phyloP scores from a whole-genome alignment of 2,329 filamentous ascomycete species.

The Penicillium sp. region DNA sequence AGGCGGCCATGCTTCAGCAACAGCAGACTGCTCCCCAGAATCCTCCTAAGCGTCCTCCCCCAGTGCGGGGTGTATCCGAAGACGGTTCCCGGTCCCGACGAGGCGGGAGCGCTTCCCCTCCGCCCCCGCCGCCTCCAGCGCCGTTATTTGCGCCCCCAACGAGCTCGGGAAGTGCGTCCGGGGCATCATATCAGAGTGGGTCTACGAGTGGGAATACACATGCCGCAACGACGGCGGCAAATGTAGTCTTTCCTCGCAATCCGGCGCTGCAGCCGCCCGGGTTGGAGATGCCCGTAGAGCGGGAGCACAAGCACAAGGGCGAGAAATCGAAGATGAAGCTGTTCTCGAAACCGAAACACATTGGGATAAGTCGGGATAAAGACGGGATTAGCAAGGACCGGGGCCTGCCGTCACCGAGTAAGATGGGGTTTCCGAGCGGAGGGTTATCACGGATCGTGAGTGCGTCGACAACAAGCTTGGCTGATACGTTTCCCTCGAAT shows the following conservation, averaged over 20 bases:
- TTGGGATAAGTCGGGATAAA: conserved; percentile 53
- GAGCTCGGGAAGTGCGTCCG: conserved; percentile 40
- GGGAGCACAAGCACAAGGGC: conserved; percentile 53
- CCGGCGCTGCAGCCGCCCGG: conserved; percentile 31
- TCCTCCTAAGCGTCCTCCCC: no score
- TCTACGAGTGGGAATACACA: no score
- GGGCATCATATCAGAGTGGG: no score
- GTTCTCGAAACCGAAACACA: conserved; percentile 59
- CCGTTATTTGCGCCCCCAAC: no score
- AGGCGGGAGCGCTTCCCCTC: conserved; percentile 30
- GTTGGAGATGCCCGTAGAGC: conserved; percentile 29
- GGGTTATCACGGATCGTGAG: conserved; percentile 50
- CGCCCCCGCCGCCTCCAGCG: conserved; percentile 7
- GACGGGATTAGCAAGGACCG: conserved; percentile 44
- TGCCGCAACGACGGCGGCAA: conserved; percentile 56
- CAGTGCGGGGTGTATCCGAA: no score
- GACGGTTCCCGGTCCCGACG: conserved; percentile 21
- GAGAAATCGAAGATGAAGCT: conserved; percentile 64
- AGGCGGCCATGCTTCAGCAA: conserved; percentile 60
- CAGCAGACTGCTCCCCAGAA: no score
- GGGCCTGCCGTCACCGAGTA: conserved; percentile 52
- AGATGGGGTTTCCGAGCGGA: no score
- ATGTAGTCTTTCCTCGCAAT: conserved; percentile 53
- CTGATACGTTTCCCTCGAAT: conserved; percentile 47
- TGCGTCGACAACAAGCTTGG: conserved; percentile 52